Base-by-base conservation (phyloP, 805 yeast genomes). In the Saturnispora sekii region DNA sequence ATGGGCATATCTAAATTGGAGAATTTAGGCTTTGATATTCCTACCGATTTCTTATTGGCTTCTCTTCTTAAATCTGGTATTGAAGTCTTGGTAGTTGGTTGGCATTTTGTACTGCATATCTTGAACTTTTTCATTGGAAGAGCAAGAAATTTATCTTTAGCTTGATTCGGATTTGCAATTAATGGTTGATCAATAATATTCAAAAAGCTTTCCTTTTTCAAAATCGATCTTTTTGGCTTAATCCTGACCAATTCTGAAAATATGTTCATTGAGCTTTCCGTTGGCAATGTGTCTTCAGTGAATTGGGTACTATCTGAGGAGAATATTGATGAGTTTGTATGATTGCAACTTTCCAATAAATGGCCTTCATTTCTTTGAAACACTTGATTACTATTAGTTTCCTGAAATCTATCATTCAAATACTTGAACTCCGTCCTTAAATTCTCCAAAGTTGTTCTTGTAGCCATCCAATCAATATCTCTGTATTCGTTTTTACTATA, bases 361-460 rank as follows among this genome's bases (percentile, higher is more conserved):
- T 21, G 26, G 26, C 26, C 14, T 37, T 14, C 3, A 15, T 10
- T 1, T 32, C 17, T 6, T 32, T 21, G 4, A 30, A 10, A 7
- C 28, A 28, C 32, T 5, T 14, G 33, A 29, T 47, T 43, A 4
- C 50, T 49, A 39, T 57, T 59, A 3, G 59, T 55, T 6, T 52
- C 37, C 18, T 38, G 36, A 10, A 57, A 44, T 43, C 59, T 64
- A 12, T 53, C 53, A n/a, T 44, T 58, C 9, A 70, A 45, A 44
- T 65, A 67, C 14, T 59, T 56, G 46, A 60, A 70, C 48, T 72
- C 76, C 39, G 66, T 52, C 32, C 61, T 59, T 17, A 72, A 43
- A 47, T 72, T 72, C 16, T 70, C 73, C 37, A 69, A 54, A 3
- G 74, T 71, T 2, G 74, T 70, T 42, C 68, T 71, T 0, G 69